Base-by-base conservation (phyloP, 371 early-diverging fungal genomes). In the Zopfochytrium polystomum region DNA sequence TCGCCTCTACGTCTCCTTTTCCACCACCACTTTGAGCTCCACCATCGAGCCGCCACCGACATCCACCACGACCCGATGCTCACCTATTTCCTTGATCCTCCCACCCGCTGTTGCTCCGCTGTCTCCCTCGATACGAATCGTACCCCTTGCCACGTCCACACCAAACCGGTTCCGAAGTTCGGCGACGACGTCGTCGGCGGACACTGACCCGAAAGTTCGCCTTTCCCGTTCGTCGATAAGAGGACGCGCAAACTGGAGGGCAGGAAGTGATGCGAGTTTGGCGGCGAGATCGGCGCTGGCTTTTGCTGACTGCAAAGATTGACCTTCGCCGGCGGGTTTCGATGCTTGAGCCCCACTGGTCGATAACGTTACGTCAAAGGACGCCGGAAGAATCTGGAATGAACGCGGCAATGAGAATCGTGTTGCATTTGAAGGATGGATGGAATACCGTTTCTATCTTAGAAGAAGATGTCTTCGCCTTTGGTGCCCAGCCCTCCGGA, bases 191-290 rank as follows among this genome's bases (percentile, higher is more conserved):
- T 77, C 77, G 7, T 73, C 66, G 5, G 63, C 52, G 11, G 73
- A 62, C 9, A 78, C 78, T 7, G 75, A 75, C n/a, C 78, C 78
- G 53, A 71, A 78, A 25, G 74, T 78, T 6, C 65, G 55, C 27
- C 35, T 27, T 2, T 61, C 61, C 26, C 66, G 68, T 1, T 58
- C 48, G 34, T 47, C 43, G 33, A 75, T 71, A 51, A 67, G 52
- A 27, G 75, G 74, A 1, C 73, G 65, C 5, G 54, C 34, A 57
- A 75, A 75, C 26, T 52, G 56, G 9, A 75, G 65, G 20, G 25
- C 42, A n/a, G 32, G 32, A 9, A 70, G 18, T 44, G 30, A 31
- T 7, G 58, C 13, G 33, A 55, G 35, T 25, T 59, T 66, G 54
- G 29, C 66, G 6, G 47, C 49, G 33, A 11, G 13, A 33, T 58